Evolutionary conservation across 306 rosid species (phyloP), one percentile per base, ranked within the genome.

Genomic region (Lotus japonicus): DNA sequence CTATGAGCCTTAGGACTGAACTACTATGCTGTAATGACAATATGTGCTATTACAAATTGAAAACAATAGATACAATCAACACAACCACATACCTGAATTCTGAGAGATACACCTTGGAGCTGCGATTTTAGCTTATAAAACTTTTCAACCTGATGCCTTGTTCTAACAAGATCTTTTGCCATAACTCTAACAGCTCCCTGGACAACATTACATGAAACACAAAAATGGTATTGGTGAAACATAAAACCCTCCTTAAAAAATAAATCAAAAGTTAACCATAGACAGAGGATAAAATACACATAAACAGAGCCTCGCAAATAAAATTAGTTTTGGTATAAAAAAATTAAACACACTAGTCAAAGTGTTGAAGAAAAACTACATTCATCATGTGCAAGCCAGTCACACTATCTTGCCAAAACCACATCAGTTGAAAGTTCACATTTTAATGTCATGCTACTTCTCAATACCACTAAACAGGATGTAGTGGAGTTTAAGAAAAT

Each of bases 91-190:
- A 90, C 99, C 95, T 94, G 99, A 70, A 94, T 94, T 81, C 99
- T 84, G 55, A 94, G 99, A 67, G 99, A 78, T 67, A 94, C 99
- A 67, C 97, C 99, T 83, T 94, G 99, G 50, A 94, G 99, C 82
- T 94, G 99, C 13, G 99, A 94, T 80, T 90, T 94, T 56, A 94
- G 96, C 86, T 94, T 94, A 78, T 94, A 94, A 77, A 94, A 94
- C 77, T 94, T 94, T 66, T 94, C 99, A 80, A 94, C 79, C 78
- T 94, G 99, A 84, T 94, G 99, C 48, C 99, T 77, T 13, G 97
- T 94, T 85, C 99, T 83, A 73, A 94, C 95, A 9, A 94, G 97
- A 82, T 94, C 99, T 78, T 94, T 94, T 3, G 99, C 99, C 99
- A 94, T 94, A 71, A 94, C 97, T 79, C 81, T 90, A 16, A 94